phyloP scores from a whole-genome alignment of 148 eudicot genomes.

The Fagopyrum homotropicum region DNA sequence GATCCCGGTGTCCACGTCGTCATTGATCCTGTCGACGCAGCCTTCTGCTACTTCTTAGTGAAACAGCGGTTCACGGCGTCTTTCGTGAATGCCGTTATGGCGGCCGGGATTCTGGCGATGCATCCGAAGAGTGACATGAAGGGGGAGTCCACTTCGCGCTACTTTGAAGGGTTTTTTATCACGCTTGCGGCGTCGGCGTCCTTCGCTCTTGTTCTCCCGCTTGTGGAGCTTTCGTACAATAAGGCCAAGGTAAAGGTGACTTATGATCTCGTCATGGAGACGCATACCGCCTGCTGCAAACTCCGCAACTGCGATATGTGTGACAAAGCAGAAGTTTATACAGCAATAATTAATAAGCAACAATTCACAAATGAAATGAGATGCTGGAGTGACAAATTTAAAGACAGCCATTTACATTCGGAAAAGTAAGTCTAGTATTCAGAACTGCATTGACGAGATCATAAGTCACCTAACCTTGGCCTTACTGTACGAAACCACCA shows the following conservation, averaged over 20 bases:
- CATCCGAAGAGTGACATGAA: constrained; percentile 32
- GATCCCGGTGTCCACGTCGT: constrained; percentile 59
- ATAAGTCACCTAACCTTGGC: constrained; percentile 31
- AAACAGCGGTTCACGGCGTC: constrained; percentile 47
- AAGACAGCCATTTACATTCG: no score
- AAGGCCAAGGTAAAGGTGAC: constrained; percentile 28
- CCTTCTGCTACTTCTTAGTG: constrained; percentile 41
- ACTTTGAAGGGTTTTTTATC: constrained; percentile 41
- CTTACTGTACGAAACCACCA: constrained; percentile 46
- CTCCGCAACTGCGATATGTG: no score
- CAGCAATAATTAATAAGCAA: no score
- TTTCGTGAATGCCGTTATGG: constrained; percentile 47
- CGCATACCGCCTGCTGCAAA: constrained; percentile 30
- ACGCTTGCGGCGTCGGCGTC: constrained; percentile 41
- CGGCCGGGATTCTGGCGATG: constrained; percentile 48
- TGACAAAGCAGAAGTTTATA: no score
- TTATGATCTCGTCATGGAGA: constrained; percentile 55
- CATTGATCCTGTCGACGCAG: constrained; percentile 55
- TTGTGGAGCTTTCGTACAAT: constrained; percentile 47
- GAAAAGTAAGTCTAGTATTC: no score
- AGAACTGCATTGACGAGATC: no score
- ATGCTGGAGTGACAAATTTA: no score
- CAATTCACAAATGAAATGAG: no score
- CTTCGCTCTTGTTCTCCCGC: constrained; percentile 46
- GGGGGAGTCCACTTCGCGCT: constrained; percentile 28